These are phyloP conservation scores for Oemleria cerasiformis DNA, from an alignment of 306 rosid genomes.

Conservation along the genomic window DNA sequence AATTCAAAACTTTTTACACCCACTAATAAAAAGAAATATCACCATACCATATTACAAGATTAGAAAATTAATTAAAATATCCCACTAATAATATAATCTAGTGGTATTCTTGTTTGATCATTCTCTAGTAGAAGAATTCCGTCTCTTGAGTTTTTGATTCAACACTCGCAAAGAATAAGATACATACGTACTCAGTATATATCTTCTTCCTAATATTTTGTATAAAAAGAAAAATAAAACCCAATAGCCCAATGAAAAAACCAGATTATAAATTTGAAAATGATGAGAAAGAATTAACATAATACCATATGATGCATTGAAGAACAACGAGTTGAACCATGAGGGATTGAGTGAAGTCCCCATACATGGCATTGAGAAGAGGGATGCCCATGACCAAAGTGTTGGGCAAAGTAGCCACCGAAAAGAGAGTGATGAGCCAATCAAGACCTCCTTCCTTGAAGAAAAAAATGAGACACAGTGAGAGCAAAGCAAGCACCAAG, in stretches of 20 bases:
- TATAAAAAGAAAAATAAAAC: no score
- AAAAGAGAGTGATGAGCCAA: slow-evolving; percentile 46
- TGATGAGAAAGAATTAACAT: background rate
- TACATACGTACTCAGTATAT: no score
- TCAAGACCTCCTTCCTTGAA: slow-evolving; percentile 22
- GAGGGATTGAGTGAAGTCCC: slow-evolving; percentile 40
- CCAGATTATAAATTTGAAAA: background rate
- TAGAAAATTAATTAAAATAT: no score
- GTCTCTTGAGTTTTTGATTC: no score
- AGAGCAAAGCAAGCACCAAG: slow-evolving; percentile 30
- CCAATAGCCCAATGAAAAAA: background rate
- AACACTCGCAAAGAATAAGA: no score
- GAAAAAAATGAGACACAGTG: slow-evolving; percentile 23
- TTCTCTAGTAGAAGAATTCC: no score
- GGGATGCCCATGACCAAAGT: slow-evolving; percentile 49
- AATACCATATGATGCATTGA: slow-evolving; percentile 47
- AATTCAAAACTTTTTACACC: no score
- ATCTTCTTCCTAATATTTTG: no score
- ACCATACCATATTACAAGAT: no score
- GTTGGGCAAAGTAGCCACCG: slow-evolving; percentile 40
- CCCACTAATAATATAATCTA: no score
- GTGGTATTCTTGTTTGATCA: no score
- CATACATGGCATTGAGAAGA: slow-evolving; percentile 47
- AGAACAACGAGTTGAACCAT: slow-evolving; percentile 49
- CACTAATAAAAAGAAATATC: no score